Percentiles rank a stretch among this genome's conserved stretches.
phyloP scores from a whole-genome alignment of 352 stramenopile genomes.

The Globisporangium canariense region DNA sequence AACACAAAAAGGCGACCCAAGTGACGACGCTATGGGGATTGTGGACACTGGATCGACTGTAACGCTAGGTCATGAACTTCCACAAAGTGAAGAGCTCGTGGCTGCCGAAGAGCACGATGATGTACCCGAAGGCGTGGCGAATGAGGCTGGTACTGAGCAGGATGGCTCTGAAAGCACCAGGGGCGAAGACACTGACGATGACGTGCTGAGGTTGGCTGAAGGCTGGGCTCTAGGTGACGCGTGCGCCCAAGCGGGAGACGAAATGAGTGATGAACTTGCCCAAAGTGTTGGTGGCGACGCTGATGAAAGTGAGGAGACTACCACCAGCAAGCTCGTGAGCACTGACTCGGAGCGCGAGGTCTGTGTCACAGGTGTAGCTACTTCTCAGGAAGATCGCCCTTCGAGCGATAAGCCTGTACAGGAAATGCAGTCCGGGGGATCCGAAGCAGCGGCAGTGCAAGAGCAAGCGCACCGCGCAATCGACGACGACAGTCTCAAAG shows the following conservation, averaged over 20 bases:
- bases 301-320: not conserved
- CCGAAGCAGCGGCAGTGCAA: not conserved
- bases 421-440: not conserved
- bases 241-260: not conserved
- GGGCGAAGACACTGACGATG: not conserved
- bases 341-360: too few species aligned
- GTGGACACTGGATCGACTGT: not conserved
- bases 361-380: not conserved
- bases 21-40: not conserved
- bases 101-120: not conserved
- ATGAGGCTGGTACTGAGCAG: not conserved
- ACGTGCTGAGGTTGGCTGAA: not conserved
- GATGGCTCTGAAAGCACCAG: not conserved
- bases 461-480: not conserved
- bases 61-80: not conserved
- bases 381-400: not conserved
- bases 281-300: not conserved
- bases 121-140: too few species aligned
- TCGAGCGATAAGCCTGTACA: not conserved
- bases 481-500: not conserved
- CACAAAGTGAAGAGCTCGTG: not conserved
- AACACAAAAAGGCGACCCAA: constrained; percentile 24
- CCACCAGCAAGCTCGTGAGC: too few species aligned
- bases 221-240: not conserved
- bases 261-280: not conserved